These are phyloP conservation scores for Quercus phellos DNA, from an alignment of 331 rosid genomes.

Conservation along the genomic window DNA sequence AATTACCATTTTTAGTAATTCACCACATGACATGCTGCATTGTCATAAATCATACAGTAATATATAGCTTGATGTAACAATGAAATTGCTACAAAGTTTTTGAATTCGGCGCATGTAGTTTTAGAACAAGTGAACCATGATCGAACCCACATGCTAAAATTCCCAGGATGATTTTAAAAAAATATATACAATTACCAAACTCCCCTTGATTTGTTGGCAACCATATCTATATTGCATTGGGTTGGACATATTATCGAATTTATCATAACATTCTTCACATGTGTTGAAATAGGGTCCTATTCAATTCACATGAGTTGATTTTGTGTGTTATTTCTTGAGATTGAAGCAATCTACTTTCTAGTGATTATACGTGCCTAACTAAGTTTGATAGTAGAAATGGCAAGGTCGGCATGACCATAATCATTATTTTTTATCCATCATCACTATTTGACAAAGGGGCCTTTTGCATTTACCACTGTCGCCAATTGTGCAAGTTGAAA, in stretches of 20 bases:
- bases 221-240: not conserved
- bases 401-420: constrained; percentile 30
- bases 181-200: too few species aligned
- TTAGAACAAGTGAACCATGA: not conserved
- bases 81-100: constrained; percentile 8
- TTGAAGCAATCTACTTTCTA: constrained; percentile 25
- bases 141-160: constrained; percentile 17
- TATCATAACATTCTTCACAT: constrained; percentile 17
- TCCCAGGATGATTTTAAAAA: not conserved
- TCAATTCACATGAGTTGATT: not conserved
- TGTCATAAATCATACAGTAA: not conserved
- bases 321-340: constrained; percentile 11
- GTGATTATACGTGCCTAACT: constrained; percentile 29
- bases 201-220: not conserved
- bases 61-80: constrained; percentile 1
- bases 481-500: constrained; percentile 5
- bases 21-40: constrained; percentile 27
- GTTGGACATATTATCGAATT: constrained; percentile 7
- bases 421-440: constrained; percentile 20
- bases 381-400: constrained; percentile 23
- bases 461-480: constrained; percentile 27
- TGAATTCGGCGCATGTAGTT: constrained; percentile 19
- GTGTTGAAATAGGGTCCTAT: constrained; percentile 23
- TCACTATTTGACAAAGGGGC: constrained; percentile 12
- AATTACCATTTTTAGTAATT: constrained; percentile 19